phyloP scores from a whole-genome alignment of 2,329 filamentous ascomycete species.

The Paraphaeosphaeria sporulosa region DNA sequence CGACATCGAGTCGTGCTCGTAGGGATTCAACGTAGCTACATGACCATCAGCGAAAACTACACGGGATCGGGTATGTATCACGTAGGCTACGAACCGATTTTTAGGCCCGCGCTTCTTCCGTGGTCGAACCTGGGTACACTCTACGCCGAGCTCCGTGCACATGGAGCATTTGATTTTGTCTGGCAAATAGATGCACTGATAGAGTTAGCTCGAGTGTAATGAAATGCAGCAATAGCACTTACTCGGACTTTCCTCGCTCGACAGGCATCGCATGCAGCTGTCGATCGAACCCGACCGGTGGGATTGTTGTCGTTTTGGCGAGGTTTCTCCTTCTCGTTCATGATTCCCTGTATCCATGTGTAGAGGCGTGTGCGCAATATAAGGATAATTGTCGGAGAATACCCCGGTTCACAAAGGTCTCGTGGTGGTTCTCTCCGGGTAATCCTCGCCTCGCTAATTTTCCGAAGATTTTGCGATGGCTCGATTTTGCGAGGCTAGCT shows the following conservation, averaged over 20 bases:
- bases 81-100: conserved; percentile 22
- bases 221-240: neutral
- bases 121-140: conserved; percentile 24
- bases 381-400: conserved; percentile 1
- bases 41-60: neutral
- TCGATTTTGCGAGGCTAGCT: neutral
- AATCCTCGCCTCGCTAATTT: neutral
- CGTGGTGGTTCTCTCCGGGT: neutral
- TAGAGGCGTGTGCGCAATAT: neutral
- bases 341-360: conserved; percentile 2
- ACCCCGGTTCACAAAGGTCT: neutral
- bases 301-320: conserved; percentile 10
- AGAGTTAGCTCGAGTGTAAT: neutral
- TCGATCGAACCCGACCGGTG: conserved; percentile 18
- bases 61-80: neutral
- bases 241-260: conserved; percentile 31
- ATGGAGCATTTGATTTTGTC: conserved; percentile 18
- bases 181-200: conserved; percentile 17
- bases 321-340: conserved; percentile 8
- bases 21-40: conserved; percentile 11
- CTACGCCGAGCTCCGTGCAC: conserved; percentile 24
- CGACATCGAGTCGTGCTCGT: conserved; percentile 13
- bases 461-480: neutral
- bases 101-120: conserved; percentile 30
- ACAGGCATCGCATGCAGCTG: conserved; percentile 31